Base-by-base conservation (phyloP, 2,329 filamentous ascomycete genomes). In the Exserohilum rostratum region DNA sequence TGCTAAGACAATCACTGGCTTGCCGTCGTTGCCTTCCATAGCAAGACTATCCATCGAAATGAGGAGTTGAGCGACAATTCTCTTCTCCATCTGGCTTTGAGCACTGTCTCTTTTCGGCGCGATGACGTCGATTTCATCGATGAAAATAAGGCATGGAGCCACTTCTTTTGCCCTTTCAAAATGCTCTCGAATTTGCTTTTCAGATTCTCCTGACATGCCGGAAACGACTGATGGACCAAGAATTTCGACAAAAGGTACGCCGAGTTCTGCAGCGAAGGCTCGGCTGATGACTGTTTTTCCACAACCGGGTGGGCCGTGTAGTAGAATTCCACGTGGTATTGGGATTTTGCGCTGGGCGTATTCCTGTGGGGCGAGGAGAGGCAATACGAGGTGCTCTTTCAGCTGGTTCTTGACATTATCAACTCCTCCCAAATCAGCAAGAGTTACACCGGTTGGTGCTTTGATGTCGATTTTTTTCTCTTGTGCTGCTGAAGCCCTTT, bases 71-170 rank as follows among this genome's bases (percentile, higher is more conserved):
- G 87, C 85, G 11, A 96, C 88, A 58, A 96, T 95, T 48, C 92
- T 82, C 69, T 91, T 90, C 71, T 96, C 92, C 86, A 96, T 93
- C 61, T 96, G 91, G 67, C 89, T 88, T 67, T 95, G 90, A 1
- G 89, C 87, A 50, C 86, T 90, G 59, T 96, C 91, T 51, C 90
- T 83, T 73, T 96, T 96, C 0, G 90, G 90, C 45, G 92, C 90
- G 66, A 98, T 95, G 3, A 89, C 88, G 74, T 99, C 93, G 47
- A 98, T 90, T 64, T 96, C 89, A 64, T 96, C 92, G 53, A 98
- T 90, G 68, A 97, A 96, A 4, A 99, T 83, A 5, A 99, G 81
- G 67, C 91, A 96, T 0, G 95, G 95, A 0, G 93, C 93, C 33
- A 93, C 83, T 50, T 86, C 84, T 71, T 90, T 91, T 0, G 95